phyloP scores from a whole-genome alignment of 495 filamentous ascomycete species.

The Penicillium goetzii region DNA sequence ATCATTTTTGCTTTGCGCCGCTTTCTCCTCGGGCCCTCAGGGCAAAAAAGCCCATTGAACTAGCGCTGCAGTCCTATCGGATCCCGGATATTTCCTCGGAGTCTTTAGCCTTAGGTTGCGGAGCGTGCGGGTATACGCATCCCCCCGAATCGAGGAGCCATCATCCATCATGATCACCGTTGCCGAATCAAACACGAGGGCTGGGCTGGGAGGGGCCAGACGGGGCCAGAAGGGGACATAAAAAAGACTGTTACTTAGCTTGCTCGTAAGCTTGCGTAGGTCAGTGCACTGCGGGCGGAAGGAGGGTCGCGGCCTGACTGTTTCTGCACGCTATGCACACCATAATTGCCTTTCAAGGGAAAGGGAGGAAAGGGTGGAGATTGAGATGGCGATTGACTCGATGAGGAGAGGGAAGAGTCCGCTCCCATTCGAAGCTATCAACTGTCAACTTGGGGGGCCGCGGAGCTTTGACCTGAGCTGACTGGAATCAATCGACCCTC shows the following conservation, averaged over 20 bases:
- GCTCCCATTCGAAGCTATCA: conserved; percentile 28
- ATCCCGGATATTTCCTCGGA: conserved; percentile 9
- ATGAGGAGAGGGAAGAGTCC: background rate
- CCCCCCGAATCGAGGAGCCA: conserved; percentile 18
- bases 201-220: background rate
- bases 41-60: background rate
- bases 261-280: conserved; percentile 13
- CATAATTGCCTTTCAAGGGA: conserved; percentile 30
- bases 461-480: conserved; percentile 26
- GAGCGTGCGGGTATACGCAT: conserved; percentile 25
- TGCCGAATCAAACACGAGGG: conserved; percentile 24
- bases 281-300: conserved; percentile 27
- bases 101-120: conserved; percentile 11
- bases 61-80: conserved; percentile 28
- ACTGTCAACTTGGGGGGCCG: conserved; percentile 2
- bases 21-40: conserved; percentile 7
- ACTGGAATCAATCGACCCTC: conserved; percentile 10
- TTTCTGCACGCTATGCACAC: conserved; percentile 30
- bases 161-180: conserved; percentile 24
- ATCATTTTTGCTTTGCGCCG: conserved; percentile 18
- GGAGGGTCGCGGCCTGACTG: conserved; percentile 22
- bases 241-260: conserved; percentile 10
- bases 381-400: background rate
- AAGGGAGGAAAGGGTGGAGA: background rate
- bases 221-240: background rate